phyloP scores from a whole-genome alignment of 495 filamentous ascomycete species.

The Staphylotrichum longicolle region DNA sequence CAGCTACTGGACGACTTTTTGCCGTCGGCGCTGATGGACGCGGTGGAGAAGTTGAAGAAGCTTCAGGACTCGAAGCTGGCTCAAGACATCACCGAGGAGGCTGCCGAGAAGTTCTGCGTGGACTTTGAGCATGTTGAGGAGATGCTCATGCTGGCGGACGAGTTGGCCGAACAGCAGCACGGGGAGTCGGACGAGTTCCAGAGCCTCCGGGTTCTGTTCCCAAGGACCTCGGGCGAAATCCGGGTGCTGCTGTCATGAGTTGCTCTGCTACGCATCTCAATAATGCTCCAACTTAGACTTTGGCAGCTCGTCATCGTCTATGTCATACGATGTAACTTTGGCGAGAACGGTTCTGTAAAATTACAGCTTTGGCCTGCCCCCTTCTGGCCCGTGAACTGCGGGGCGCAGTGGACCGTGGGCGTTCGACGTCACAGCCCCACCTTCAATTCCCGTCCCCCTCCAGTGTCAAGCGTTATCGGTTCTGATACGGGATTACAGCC shows the following conservation, averaged over 20 bases:
- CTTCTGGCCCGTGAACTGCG: neutral
- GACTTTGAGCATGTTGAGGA: constrained; percentile 90
- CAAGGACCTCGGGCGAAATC: constrained; percentile 81
- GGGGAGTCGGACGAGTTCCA: constrained; percentile 39
- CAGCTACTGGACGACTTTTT: constrained; percentile 88
- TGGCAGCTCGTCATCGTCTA: no score
- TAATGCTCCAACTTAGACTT: no score
- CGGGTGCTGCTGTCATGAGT: constrained; percentile 65
- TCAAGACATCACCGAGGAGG: constrained; percentile 74
- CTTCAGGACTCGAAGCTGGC: constrained; percentile 68
- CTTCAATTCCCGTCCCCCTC: neutral
- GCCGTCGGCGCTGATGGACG: constrained; percentile 89
- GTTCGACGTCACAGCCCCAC: constrained; percentile 24
- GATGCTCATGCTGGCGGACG: constrained; percentile 47
- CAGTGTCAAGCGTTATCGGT: no score
- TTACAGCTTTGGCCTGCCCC: neutral
- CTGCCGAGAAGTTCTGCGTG: constrained; percentile 79
- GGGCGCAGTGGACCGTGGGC: neutral
- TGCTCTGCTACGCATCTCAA: no score
- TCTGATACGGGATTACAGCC: neutral
- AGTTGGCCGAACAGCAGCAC: constrained; percentile 42
- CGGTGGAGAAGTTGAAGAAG: constrained; percentile 70
- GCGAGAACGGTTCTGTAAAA: neutral
- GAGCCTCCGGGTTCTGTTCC: constrained; percentile 68
- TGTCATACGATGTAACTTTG: no score